These are phyloP conservation scores for Iberis pinnata DNA, from an alignment of 345 rosid genomes.

Conservation along the genomic window DNA sequence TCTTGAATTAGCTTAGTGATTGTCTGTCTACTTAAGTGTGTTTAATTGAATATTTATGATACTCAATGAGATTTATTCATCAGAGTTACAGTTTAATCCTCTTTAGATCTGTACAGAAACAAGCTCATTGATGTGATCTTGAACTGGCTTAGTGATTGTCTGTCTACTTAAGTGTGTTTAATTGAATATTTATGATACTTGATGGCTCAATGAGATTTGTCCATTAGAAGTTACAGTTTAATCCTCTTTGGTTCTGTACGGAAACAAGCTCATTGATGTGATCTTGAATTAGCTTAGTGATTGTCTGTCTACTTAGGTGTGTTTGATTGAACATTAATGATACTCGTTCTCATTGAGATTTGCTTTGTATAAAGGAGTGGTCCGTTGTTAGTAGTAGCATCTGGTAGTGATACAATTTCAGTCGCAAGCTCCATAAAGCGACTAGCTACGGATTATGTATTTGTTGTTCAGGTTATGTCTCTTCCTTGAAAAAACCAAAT, in stretches of 20 bases:
- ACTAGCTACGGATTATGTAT: constrained; percentile 67
- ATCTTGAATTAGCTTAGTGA: neutral
- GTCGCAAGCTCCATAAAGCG: constrained; percentile 73
- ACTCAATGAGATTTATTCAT: too few species aligned
- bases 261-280: neutral
- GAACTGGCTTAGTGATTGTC: neutral
- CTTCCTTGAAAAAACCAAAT: neutral
- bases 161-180: neutral
- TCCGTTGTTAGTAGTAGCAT: constrained; percentile 82
- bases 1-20: neutral
- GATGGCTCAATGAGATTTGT: too few species aligned
- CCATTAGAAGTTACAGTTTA: neutral
- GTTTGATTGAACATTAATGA: neutral
- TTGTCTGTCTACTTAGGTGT: neutral
- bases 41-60: too few species aligned
- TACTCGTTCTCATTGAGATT: neutral
- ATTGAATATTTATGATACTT: too few species aligned
- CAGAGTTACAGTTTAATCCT: neutral
- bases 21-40: neutral
- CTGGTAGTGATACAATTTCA: constrained; percentile 73
- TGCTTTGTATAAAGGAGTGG: constrained; percentile 44
- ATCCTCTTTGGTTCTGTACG: neutral
- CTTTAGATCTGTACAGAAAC: neutral
- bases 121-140: neutral
- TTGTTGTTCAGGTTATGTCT: constrained; percentile 72